Evolutionary conservation across 2,329 filamentous ascomycete species (phyloP).

Genomic region (Zymoseptoria brevis): DNA sequence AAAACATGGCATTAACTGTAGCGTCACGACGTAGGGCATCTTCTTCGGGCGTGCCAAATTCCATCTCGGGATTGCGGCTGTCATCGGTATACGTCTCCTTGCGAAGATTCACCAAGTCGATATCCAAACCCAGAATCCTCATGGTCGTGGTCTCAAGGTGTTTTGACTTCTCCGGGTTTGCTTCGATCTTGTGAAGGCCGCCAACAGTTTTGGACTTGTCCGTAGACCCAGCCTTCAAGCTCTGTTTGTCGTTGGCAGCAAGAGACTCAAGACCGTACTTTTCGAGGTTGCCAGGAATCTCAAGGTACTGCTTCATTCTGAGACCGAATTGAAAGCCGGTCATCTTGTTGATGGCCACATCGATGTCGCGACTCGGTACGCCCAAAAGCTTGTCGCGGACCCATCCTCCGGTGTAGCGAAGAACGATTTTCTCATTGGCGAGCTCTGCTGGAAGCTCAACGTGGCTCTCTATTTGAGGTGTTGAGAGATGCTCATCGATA

Average conservation of each 20-base stretch:
- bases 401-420: conserved; percentile 82
- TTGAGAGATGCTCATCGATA: conserved; percentile 44
- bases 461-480: conserved; percentile 19
- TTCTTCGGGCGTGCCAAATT: conserved; percentile 86
- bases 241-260: conserved; percentile 30
- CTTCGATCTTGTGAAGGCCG: conserved; percentile 77
- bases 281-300: conserved; percentile 49
- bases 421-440: conserved; percentile 41
- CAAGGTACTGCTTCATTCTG: conserved; percentile 61
- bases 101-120: conserved; percentile 89
- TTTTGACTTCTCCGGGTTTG: conserved; percentile 94
- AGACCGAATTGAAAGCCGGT: conserved; percentile 70
- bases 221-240: conserved; percentile 32
- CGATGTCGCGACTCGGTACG: conserved; percentile 68
- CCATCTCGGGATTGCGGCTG: conserved; percentile 82
- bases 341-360: conserved; percentile 79
- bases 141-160: conserved; percentile 88
- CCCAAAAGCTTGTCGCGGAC: conserved; percentile 76
- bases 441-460: conserved; percentile 38
- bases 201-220: conserved; percentile 54
- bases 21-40: conserved; percentile 86
- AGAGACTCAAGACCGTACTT: conserved; percentile 49
- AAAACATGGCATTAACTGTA: conserved; percentile 92
- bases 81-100: conserved; percentile 87
- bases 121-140: conserved; percentile 73